phyloP scores from a whole-genome alignment of 352 stramenopile genomes.

The Thalassiosira oceanica region DNA sequence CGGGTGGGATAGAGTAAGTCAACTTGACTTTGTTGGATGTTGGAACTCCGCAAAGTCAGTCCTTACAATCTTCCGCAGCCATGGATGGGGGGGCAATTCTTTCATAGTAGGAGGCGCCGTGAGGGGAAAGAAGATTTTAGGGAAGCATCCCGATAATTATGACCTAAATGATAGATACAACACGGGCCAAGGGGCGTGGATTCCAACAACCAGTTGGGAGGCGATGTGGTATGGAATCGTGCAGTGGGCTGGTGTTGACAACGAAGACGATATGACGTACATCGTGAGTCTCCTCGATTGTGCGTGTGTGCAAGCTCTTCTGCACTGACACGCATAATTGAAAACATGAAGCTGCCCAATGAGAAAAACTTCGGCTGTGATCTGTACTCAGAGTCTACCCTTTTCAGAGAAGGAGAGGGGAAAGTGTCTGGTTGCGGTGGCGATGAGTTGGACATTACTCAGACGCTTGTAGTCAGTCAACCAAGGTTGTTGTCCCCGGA shows the following conservation, averaged over 20 bases:
- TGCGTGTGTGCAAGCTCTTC: background rate
- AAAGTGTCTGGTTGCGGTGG: slow-evolving; percentile 26
- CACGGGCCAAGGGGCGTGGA: slow-evolving; percentile 7
- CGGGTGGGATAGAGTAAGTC: slow-evolving; percentile 38
- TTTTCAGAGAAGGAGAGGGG: slow-evolving; percentile 19
- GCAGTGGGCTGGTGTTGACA: slow-evolving; percentile 53
- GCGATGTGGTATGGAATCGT: slow-evolving; percentile 36
- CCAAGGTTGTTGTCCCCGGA: slow-evolving; percentile 26
- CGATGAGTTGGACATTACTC: slow-evolving; percentile 12
- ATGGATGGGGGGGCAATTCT: slow-evolving; percentile 50
- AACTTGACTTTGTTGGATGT: slow-evolving; percentile 1
- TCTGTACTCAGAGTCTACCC: slow-evolving; percentile 36
- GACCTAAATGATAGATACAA: slow-evolving; percentile 1
- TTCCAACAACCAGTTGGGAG: slow-evolving; percentile 39
- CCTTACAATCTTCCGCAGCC: slow-evolving; percentile 9
- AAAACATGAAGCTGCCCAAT: too few species aligned
- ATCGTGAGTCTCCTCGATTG: background rate
- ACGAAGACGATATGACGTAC: slow-evolving; percentile 28
- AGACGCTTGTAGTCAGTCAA: slow-evolving; percentile 23
- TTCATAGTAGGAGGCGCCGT: slow-evolving; percentile 17
- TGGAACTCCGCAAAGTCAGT: background rate
- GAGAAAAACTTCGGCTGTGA: slow-evolving; percentile 42
- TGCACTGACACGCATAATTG: background rate
- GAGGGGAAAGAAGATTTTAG: slow-evolving; percentile 35
- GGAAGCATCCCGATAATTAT: slow-evolving; percentile 60